phyloP scores from a whole-genome alignment of 2,329 filamentous ascomycete genomes.

The Eurotiales sp. region DNA sequence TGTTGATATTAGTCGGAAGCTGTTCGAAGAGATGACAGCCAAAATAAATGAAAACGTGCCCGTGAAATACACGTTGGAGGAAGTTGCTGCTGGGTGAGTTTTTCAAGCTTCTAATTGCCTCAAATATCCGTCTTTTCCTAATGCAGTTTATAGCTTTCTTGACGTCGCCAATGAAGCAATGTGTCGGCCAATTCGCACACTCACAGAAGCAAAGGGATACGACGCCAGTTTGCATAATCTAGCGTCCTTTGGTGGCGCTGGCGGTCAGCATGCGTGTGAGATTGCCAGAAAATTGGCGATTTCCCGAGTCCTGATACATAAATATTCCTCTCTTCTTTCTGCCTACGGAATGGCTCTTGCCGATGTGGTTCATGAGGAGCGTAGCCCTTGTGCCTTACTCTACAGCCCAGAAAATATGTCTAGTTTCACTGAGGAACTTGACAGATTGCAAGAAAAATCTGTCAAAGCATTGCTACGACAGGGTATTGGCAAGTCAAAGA shows the following conservation, averaged over 20 bases:
- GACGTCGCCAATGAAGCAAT: slow-evolving; percentile 89
- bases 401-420: neutral
- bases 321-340: slow-evolving; percentile 65
- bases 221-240: neutral
- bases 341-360: neutral
- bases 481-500: neutral
- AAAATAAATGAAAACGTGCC: too few relatives aligned
- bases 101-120: neutral
- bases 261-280: slow-evolving; percentile 83
- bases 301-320: slow-evolving; percentile 78
- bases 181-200: slow-evolving; percentile 81
- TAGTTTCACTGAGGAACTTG: neutral
- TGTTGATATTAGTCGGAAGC: slow-evolving; percentile 63
- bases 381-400: neutral
- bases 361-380: neutral
- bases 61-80: neutral
- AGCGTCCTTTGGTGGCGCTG: neutral
- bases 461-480: neutral
- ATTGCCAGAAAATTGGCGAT: slow-evolving; percentile 84
- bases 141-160: slow-evolving; percentile 55
- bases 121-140: neutral
- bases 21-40: slow-evolving; percentile 69
- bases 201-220: slow-evolving; percentile 49
- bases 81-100: slow-evolving; percentile 1
- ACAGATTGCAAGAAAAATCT: neutral